Percentiles rank a stretch among this genome's conserved stretches.
Evolutionary conservation across 2,329 filamentous ascomycete genomes (phyloP).

Genomic region (Sarocladium brachiariae): DNA sequence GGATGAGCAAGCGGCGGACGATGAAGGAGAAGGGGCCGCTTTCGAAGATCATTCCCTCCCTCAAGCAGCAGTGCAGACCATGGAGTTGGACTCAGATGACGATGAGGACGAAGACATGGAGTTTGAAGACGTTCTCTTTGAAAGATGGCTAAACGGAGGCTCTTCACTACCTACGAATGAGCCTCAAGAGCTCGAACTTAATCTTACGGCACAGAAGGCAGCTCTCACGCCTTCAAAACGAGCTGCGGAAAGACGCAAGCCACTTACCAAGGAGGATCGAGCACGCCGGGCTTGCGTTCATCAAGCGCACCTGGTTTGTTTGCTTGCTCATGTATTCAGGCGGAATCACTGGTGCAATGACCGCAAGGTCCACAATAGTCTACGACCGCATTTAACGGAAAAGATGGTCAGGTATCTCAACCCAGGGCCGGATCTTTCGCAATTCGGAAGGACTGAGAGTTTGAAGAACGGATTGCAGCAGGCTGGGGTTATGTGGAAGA

Average conservation of each 20-base stretch:
- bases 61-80: conserved; percentile 42
- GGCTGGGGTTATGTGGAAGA: conserved; percentile 58
- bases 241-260: conserved; percentile 38
- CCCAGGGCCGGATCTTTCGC: conserved; percentile 58
- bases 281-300: conserved; percentile 66
- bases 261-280: conserved; percentile 47
- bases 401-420: conserved; percentile 63
- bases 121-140: conserved; percentile 45
- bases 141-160: conserved; percentile 18
- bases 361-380: conserved; percentile 53
- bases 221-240: conserved; percentile 24
- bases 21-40: conserved; percentile 36
- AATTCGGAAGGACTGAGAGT: conserved; percentile 69
- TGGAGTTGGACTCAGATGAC: conserved; percentile 42
- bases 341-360: conserved; percentile 91
- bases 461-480: conserved; percentile 74
- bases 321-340: conserved; percentile 68
- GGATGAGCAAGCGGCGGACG: conserved; percentile 23
- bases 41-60: conserved; percentile 47
- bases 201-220: conserved; percentile 41
- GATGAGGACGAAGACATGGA: conserved; percentile 31
- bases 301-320: conserved; percentile 76
- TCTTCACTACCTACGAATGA: conserved; percentile 16
- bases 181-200: conserved; percentile 39
- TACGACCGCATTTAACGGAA: conserved; percentile 58